phyloP scores from a whole-genome alignment of 371 early-diverging fungal genomes.

The Blakeslea trispora region DNA sequence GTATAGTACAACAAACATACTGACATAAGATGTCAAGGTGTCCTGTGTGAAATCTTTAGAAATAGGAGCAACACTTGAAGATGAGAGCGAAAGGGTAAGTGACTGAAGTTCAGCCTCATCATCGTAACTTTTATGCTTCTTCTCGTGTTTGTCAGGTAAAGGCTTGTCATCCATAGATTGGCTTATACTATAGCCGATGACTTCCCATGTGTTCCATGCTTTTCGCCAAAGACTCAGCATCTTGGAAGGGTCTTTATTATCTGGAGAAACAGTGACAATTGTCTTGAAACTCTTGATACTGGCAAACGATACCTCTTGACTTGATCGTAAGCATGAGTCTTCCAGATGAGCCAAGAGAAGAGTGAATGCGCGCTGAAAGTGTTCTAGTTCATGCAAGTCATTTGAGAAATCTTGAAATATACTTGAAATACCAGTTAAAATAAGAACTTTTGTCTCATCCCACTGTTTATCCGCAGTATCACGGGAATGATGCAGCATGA shows the following conservation, averaged over 20 bases:
- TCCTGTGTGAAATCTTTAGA: constrained; percentile 75
- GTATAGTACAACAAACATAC: constrained; percentile 68
- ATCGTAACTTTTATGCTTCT: constrained; percentile 6
- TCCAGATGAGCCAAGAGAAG: constrained; percentile 75
- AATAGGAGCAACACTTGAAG: constrained; percentile 34
- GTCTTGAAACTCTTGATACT: constrained; percentile 70
- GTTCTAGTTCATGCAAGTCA: constrained; percentile 56
- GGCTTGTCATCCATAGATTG: constrained; percentile 12
- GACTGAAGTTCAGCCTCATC: constrained; percentile 33
- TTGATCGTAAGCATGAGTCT: constrained; percentile 68
- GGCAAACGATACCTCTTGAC: constrained; percentile 78
- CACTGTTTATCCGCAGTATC: constrained; percentile 87
- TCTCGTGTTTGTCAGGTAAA: neutral
- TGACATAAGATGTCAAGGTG: constrained; percentile 68
- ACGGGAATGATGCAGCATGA: constrained; percentile 68
- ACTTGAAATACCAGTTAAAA: constrained; percentile 74
- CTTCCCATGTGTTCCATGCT: constrained; percentile 80
- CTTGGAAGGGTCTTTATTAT: constrained; percentile 31
- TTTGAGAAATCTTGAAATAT: constrained; percentile 72
- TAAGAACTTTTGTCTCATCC: constrained; percentile 93
- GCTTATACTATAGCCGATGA: constrained; percentile 68
- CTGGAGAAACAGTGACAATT: constrained; percentile 51
- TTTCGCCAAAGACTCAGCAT: constrained; percentile 62
- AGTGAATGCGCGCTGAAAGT: constrained; percentile 66
- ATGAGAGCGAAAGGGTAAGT: constrained; percentile 41